Percentiles rank a stretch among this genome's conserved stretches.
Evolutionary conservation across 345 rosid genomes (phyloP).

Genomic region (Salix purpurea): DNA sequence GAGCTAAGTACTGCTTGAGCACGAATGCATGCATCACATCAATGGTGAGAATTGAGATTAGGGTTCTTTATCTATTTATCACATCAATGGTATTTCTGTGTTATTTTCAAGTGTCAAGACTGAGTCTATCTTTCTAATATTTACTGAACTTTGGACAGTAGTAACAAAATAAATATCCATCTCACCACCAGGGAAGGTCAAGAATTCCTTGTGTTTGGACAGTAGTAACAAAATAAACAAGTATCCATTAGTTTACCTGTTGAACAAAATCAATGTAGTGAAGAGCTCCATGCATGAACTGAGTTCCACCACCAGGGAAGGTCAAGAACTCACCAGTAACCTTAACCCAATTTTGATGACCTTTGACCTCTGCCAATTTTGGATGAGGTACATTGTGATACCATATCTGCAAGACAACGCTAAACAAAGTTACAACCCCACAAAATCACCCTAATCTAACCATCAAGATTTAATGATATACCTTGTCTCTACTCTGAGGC

Average conservation of each 20-base stretch:
- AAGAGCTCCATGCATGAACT: constrained; percentile 89
- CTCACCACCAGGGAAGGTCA: no score
- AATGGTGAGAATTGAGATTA: not conserved
- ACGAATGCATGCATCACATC: not conserved
- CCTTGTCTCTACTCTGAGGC: constrained; percentile 92
- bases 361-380: constrained; percentile 70
- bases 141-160: no score
- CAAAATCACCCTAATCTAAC: not conserved
- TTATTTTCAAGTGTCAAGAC: not conserved
- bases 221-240: no score
- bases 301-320: constrained; percentile 97
- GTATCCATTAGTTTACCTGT: constrained; percentile 33
- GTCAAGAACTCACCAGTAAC: constrained; percentile 86
- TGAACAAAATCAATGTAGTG: constrained; percentile 81
- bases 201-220: no score
- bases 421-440: not conserved
- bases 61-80: no score
- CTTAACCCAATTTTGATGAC: constrained; percentile 96
- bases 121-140: not conserved
- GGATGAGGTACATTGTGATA: constrained; percentile 87
- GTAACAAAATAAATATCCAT: no score
- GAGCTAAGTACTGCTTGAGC: not conserved
- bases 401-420: constrained; percentile 66
- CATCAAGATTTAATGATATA: constrained; percentile 11
- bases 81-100: not conserved